These are phyloP conservation scores for Myriosclerotinia scirpicola DNA, from an alignment of 2,329 filamentous ascomycete genomes.

Conservation along the genomic window DNA sequence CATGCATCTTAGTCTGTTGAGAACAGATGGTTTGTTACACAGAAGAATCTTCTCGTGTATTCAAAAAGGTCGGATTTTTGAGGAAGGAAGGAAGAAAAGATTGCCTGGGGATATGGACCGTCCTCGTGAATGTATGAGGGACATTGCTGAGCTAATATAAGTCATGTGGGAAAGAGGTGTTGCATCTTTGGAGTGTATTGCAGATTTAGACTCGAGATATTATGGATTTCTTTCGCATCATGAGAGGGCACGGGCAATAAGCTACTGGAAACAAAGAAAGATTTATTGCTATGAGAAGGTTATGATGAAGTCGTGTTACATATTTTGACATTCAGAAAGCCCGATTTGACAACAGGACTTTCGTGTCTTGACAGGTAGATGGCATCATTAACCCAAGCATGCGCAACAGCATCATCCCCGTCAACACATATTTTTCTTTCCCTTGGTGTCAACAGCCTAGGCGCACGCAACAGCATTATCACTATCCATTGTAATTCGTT, in stretches of 20 bases:
- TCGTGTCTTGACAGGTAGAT: neutral
- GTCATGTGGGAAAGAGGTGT: neutral
- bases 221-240: neutral
- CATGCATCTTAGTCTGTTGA: slow-evolving; percentile 4
- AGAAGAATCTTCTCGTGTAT: neutral
- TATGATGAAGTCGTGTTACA: neutral
- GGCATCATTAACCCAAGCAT: neutral
- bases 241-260: neutral
- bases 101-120: neutral
- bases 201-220: neutral
- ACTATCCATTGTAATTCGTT: neutral
- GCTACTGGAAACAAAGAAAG: neutral
- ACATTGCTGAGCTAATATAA: neutral
- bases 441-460: neutral
- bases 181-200: neutral
- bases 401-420: neutral
- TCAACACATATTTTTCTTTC: neutral
- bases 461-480: neutral
- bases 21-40: neutral
- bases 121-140: neutral
- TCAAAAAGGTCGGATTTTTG: neutral
- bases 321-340: neutral
- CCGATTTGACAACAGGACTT: neutral
- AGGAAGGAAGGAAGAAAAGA: neutral
- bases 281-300: neutral